Evolutionary conservation across 140 eudicot species (phyloP), one percentile per base, ranked within the genome.

Genomic region (Oenanthe javanica): DNA sequence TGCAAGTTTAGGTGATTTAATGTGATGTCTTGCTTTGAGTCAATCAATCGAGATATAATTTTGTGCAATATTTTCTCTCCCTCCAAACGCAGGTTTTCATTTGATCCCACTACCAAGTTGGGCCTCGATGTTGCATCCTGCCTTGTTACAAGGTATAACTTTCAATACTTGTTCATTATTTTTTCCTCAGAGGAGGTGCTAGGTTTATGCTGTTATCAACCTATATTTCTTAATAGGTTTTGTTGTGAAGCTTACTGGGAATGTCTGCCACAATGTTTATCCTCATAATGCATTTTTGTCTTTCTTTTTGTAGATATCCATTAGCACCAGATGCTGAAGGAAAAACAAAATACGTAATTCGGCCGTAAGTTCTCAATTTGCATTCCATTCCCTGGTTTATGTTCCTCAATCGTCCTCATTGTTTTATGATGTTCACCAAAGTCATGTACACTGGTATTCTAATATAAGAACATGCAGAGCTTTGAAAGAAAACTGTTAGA

Each of bases 91-190:
- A 94, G 98, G 83, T 94, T 94, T 84, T 86, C 97, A 9, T 94
- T 94, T 87, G 98, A 94, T 89, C 97, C 98, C 9, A 81, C 64
- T 89, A 81, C 83, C 75, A 88, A 88, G 84, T 85, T 94, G 87
- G 98, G 98, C 49, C 97, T 94, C 49, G 89, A 88, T 86, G 91
- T 94, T 82, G 98, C 98, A 61, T 94, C 98, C 47, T 94, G 98
- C 90, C 79, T 94, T 57, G 48, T 94, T 75, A 94, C 98, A 45
- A 94, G 98, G 98, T 89, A 87, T 25, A 69, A 11, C 21, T 67
- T 38, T 27, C 21, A 13, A 67, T 36, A 12, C 9, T 67, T 42
- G 55, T 31, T 31, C 36, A 31, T 31, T 31, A 31, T 31, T 31
- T 31, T 31, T 57, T 61, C 23, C 36, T 7, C 46, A 0, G 13